Evolutionary conservation across 495 filamentous ascomycete genomes (phyloP).

Genomic region (Staphylotrichum longicolle): DNA sequence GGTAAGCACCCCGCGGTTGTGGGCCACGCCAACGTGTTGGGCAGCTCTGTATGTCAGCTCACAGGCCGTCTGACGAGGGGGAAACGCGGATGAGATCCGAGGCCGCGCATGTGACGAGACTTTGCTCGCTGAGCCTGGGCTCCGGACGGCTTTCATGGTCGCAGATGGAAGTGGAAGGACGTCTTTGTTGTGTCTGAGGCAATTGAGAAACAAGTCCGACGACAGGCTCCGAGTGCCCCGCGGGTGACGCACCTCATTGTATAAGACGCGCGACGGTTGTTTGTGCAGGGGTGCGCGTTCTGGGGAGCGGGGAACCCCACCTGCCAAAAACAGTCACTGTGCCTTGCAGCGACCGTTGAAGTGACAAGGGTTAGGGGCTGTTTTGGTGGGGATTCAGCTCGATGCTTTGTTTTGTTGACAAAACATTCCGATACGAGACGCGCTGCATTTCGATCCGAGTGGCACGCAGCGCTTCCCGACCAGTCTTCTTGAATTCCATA

Average conservation of each 20-base stretch:
- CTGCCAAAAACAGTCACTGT: neutral
- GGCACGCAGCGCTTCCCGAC: too few species aligned
- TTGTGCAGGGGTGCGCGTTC: neutral
- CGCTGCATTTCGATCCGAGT: too few species aligned
- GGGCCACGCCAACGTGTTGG: neutral
- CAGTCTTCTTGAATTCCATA: too few species aligned
- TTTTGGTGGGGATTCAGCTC: too few species aligned
- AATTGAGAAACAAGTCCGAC: neutral
- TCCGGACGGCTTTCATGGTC: constrained; percentile 2
- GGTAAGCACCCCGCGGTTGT: neutral
- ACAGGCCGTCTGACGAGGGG: neutral
- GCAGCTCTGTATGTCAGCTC: too few species aligned
- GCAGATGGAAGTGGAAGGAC: neutral
- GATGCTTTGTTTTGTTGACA: too few species aligned
- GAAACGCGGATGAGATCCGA: neutral
- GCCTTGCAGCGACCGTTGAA: too few species aligned
- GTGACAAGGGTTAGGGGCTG: too few species aligned
- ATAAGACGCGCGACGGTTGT: constrained; percentile 5
- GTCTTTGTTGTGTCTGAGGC: neutral
- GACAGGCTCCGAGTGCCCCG: neutral
- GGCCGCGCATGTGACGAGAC: neutral
- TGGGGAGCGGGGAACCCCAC: constrained; percentile 2
- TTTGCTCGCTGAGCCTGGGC: neutral
- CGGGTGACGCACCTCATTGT: neutral
- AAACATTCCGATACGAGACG: too few species aligned